phyloP scores from a whole-genome alignment of 2,329 filamentous ascomycete species.

The Myriosclerotinia curreyana region DNA sequence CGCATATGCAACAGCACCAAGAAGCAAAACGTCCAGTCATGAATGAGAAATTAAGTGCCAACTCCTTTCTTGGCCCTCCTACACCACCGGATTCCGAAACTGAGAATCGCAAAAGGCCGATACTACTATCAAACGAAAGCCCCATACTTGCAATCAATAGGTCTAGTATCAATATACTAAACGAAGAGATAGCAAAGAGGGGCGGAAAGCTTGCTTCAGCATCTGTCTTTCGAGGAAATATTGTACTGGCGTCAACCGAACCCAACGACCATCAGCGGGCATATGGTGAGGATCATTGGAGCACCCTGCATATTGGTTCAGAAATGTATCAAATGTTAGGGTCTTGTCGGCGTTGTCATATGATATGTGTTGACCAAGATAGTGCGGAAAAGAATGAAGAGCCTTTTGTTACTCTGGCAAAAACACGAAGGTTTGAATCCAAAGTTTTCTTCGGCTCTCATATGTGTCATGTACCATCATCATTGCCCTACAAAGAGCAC shows the following conservation, averaged over 20 bases:
- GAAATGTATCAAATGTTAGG: conserved; percentile 71
- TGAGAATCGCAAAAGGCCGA: conserved; percentile 49
- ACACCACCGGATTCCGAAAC: conserved; percentile 58
- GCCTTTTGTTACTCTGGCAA: conserved; percentile 83
- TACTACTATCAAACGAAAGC: conserved; percentile 88
- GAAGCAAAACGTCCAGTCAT: conserved; percentile 26
- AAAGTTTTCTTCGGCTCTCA: conserved; percentile 91
- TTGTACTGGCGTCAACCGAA: conserved; percentile 61
- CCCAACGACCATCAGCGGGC: conserved; percentile 44
- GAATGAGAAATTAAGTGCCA: conserved; percentile 43
- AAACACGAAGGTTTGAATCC: conserved; percentile 77
- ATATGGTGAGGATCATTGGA: conserved; percentile 82
- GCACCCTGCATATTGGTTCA: conserved; percentile 60
- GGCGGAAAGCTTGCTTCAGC: conserved; percentile 64
- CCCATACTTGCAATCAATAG: conserved; percentile 83
- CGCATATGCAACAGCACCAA: conserved; percentile 62
- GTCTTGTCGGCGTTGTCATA: conserved; percentile 84
- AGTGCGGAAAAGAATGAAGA: conserved; percentile 77
- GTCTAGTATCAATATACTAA: conserved; percentile 75
- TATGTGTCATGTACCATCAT: conserved; percentile 50
- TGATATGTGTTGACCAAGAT: conserved; percentile 90
- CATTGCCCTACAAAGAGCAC: conserved; percentile 15
- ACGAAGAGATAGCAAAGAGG: conserved; percentile 63
- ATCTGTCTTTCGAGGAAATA: conserved; percentile 83
- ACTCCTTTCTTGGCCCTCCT: conserved; percentile 52